Evolutionary conservation across 352 stramenopile species (phyloP).

Genomic region (Phytophthora macrochlamydospora): DNA sequence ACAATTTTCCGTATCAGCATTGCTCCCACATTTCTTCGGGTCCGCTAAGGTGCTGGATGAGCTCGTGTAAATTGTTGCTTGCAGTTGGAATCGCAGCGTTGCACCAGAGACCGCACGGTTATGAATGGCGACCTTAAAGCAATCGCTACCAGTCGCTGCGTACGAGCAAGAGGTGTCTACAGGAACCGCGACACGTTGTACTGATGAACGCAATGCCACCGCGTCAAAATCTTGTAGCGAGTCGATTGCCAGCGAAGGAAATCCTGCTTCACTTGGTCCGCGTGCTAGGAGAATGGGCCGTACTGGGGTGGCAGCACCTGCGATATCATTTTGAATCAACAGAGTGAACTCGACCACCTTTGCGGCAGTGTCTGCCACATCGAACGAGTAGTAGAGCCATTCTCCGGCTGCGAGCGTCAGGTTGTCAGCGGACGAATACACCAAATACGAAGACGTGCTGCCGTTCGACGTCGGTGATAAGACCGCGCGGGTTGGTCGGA

Average conservation of each 20-base stretch:
- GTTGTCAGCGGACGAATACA: slow-evolving; percentile 28
- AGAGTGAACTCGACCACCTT: slow-evolving; percentile 55
- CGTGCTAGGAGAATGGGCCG: slow-evolving; percentile 66
- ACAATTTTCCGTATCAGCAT: slow-evolving; percentile 43
- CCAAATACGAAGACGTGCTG: slow-evolving; percentile 28
- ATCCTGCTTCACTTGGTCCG: slow-evolving; percentile 50
- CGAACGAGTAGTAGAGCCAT: slow-evolving; percentile 74
- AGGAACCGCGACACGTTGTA: slow-evolving; percentile 48
- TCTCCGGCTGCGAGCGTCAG: slow-evolving; percentile 45
- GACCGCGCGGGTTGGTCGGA: slow-evolving; percentile 25
- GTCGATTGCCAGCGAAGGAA: slow-evolving; percentile 50
- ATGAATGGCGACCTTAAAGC: slow-evolving; percentile 76
- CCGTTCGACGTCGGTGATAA: slow-evolving; percentile 12
- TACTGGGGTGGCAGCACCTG: slow-evolving; percentile 38
- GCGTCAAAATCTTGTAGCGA: slow-evolving; percentile 61
- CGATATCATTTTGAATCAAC: slow-evolving; percentile 48
- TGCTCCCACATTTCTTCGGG: slow-evolving; percentile 5
- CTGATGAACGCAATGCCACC: slow-evolving; percentile 20
- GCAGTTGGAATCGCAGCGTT: slow-evolving; percentile 47
- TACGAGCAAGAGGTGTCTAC: slow-evolving; percentile 55
- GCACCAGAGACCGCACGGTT: slow-evolving; percentile 64
- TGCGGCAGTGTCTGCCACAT: slow-evolving; percentile 49
- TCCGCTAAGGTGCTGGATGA: slow-evolving; percentile 1
- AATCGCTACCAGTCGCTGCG: slow-evolving; percentile 37
- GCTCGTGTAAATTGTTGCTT: slow-evolving; percentile 44